Evolutionary conservation across 805 yeast genomes (phyloP).

Genomic region (Candida taoyuanica): DNA sequence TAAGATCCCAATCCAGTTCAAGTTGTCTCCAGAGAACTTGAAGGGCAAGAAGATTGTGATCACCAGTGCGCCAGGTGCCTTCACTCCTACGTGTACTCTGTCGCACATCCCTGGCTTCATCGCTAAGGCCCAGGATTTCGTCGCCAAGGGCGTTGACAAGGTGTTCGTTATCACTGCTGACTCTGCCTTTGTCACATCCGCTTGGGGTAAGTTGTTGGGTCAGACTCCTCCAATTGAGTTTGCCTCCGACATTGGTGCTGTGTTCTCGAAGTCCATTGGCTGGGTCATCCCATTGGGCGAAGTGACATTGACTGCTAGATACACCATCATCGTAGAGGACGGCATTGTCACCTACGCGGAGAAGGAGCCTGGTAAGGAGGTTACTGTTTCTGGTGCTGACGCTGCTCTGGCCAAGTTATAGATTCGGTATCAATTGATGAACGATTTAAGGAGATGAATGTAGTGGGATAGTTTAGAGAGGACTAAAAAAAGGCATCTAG

Average conservation of each 20-base stretch:
- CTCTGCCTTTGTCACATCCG: slow-evolving; percentile 66
- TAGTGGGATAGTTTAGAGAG: too few relatives aligned
- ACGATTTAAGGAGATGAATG: too few relatives aligned
- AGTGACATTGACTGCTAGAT: slow-evolving; percentile 58
- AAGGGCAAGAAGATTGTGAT: slow-evolving; percentile 43
- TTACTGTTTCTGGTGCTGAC: slow-evolving; percentile 26
- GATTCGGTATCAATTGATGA: background rate
- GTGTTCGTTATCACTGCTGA: slow-evolving; percentile 62
- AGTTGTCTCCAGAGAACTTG: slow-evolving; percentile 24
- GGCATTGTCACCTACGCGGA: slow-evolving; percentile 48
- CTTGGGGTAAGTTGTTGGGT: slow-evolving; percentile 51
- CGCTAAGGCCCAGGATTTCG: slow-evolving; percentile 43
- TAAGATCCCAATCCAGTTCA: slow-evolving; percentile 23
- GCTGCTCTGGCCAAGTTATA: slow-evolving; percentile 28
- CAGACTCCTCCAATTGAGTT: slow-evolving; percentile 38
- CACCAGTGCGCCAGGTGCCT: slow-evolving; percentile 83
- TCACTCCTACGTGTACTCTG: slow-evolving; percentile 76
- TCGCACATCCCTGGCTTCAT: slow-evolving; percentile 70
- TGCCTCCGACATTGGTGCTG: slow-evolving; percentile 62
- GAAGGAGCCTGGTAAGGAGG: slow-evolving; percentile 27
- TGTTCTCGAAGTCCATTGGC: slow-evolving; percentile 57
- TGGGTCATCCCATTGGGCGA: slow-evolving; percentile 49
- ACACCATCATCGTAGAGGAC: slow-evolving; percentile 63
- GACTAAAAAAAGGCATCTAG: too few relatives aligned
- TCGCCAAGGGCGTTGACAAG: slow-evolving; percentile 54